A percentile compares a stretch with the other conserved stretches of the same genome.
These are phyloP conservation scores for Fraxinus angustifolia DNA, from an alignment of 305 asterid genomes.

Conservation along the genomic window DNA sequence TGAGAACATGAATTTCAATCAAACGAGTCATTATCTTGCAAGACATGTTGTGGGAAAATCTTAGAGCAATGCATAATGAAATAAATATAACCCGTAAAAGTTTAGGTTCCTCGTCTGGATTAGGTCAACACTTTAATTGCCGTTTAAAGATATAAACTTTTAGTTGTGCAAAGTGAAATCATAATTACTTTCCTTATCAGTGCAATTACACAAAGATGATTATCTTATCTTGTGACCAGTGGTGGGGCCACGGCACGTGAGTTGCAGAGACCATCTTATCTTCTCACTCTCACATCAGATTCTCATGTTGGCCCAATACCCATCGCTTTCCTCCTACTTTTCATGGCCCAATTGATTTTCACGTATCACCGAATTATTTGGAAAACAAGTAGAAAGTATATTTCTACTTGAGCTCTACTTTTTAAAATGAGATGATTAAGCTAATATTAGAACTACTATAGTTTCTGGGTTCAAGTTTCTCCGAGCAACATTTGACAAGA, in stretches of 20 bases:
- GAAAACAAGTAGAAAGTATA: neutral
- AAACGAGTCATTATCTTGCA: neutral
- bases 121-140: neutral
- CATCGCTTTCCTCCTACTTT: neutral
- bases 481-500: neutral
- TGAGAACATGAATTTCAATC: neutral
- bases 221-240: neutral
- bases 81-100: neutral
- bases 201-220: neutral
- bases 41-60: neutral
- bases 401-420: neutral
- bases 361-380: neutral
- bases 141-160: neutral
- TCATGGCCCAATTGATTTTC: neutral
- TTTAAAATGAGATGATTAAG: neutral
- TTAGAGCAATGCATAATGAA: neutral
- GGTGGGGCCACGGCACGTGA: conserved; percentile 32
- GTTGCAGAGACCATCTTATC: conserved; percentile 22
- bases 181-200: neutral
- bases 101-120: too few species aligned
- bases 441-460: neutral
- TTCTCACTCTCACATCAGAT: conserved; percentile 11
- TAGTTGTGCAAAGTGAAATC: neutral
- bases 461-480: neutral
- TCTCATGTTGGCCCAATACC: conserved; percentile 13